phyloP scores from a whole-genome alignment of 2,329 filamentous ascomycete genomes.

The Scedosporium apiospermum region DNA sequence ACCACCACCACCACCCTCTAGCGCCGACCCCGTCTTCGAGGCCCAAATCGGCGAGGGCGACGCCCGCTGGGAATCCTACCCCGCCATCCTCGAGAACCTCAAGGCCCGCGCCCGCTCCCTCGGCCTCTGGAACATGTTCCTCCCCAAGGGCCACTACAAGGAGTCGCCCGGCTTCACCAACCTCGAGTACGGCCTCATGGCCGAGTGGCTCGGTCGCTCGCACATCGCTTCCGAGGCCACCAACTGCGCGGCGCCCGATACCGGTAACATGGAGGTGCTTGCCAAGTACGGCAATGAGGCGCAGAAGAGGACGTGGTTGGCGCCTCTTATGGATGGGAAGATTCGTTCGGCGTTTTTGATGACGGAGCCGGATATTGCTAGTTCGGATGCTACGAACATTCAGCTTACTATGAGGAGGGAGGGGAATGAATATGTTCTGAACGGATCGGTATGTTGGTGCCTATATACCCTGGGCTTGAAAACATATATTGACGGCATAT shows the following conservation, averaged over 20 bases:
- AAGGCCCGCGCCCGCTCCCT: conserved; percentile 75
- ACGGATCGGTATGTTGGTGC: conserved; percentile 56
- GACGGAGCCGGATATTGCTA: conserved; percentile 85
- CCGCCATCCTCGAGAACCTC: conserved; percentile 75
- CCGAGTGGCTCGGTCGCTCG: conserved; percentile 87
- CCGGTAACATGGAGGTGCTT: conserved; percentile 91
- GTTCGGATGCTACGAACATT: conserved; percentile 89
- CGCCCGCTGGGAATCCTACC: conserved; percentile 71
- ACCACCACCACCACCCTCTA: conserved; percentile 19
- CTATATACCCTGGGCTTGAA: background rate
- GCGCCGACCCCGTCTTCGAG: conserved; percentile 68
- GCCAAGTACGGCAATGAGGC: conserved; percentile 82
- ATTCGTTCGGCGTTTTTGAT: conserved; percentile 88
- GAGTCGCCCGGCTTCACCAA: conserved; percentile 93
- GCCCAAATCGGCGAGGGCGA: conserved; percentile 72
- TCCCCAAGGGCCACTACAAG: conserved; percentile 89
- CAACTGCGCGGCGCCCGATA: conserved; percentile 87
- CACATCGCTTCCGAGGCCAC: conserved; percentile 73
- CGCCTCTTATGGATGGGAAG: conserved; percentile 70
- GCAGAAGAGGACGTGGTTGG: conserved; percentile 78
- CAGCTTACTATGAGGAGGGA: conserved; percentile 73
- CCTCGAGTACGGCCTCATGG: conserved; percentile 96
- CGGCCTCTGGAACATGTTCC: conserved; percentile 97
- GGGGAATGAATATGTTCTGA: conserved; percentile 82
- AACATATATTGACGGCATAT: conserved; percentile 5